Evolutionary conservation across 148 eudicot species (phyloP).

Genomic region (Simmondsia chinensis): DNA sequence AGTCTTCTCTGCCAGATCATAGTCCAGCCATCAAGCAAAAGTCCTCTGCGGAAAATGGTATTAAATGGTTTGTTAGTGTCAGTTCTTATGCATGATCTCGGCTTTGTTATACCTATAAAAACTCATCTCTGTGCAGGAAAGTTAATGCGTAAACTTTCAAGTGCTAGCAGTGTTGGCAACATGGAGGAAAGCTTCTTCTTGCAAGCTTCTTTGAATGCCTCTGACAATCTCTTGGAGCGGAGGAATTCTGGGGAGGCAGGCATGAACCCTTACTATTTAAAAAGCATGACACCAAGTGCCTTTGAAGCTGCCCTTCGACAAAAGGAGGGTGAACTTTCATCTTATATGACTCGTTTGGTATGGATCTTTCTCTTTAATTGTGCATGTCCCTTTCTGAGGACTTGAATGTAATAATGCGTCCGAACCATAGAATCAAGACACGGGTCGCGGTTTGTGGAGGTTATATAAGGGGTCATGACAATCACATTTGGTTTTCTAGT

Average conservation of each 20-base stretch:
- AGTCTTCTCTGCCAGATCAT: slow-evolving; percentile 49
- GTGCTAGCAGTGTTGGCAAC: slow-evolving; percentile 75
- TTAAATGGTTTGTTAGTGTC: too few relatives aligned
- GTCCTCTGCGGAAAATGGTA: slow-evolving; percentile 71
- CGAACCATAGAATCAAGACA: too few relatives aligned
- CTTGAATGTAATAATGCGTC: neutral
- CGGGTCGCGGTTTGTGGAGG: too few relatives aligned
- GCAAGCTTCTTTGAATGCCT: slow-evolving; percentile 79
- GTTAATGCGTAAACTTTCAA: slow-evolving; percentile 70
- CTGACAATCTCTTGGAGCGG: slow-evolving; percentile 55
- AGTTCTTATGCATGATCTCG: too few relatives aligned
- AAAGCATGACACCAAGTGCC: slow-evolving; percentile 72
- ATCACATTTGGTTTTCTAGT: too few relatives aligned
- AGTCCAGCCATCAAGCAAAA: slow-evolving; percentile 42
- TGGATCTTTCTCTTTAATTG: too few relatives aligned
- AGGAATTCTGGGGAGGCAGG: slow-evolving; percentile 59
- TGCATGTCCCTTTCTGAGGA: too few relatives aligned
- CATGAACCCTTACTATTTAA: slow-evolving; percentile 68
- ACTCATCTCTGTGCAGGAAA: slow-evolving; percentile 38
- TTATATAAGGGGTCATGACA: too few relatives aligned
- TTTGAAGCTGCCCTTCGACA: slow-evolving; percentile 90
- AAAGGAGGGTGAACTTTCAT: slow-evolving; percentile 95
- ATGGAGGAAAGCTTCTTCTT: slow-evolving; percentile 89
- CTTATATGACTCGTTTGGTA: slow-evolving; percentile 90
- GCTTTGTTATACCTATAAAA: too few relatives aligned